Evolutionary conservation across 2,329 filamentous ascomycete species (phyloP), one percentile per base, ranked within the genome.

Genomic region (Pochonia chlamydosporia): DNA sequence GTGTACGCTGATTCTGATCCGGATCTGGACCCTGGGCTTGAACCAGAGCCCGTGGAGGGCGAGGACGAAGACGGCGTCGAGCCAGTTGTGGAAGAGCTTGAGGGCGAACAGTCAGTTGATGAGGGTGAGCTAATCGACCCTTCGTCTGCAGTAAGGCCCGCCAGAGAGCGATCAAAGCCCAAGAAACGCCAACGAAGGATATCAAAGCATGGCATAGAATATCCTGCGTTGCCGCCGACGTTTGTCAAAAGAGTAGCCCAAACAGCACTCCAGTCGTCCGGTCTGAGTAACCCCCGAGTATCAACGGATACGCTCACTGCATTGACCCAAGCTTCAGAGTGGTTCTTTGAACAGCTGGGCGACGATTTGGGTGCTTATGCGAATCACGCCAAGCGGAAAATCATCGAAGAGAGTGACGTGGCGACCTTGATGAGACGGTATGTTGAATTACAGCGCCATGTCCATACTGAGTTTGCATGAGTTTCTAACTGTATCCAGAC

Each of bases 261-360:
- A 28, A 84, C 79, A 2, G 88, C 89, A 58, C 78, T 85, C 18
- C 81, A 82, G 56, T 80, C 79, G 4, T 79, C 82, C 39, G 82
- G 83, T 18, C 72, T 76, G 9, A 76, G 76, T 55, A 88, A 85
- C 56, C 71, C 79, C 5, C 87, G 84, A 54, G 78, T 95, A 40
- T 82, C 76, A 48, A 81, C 85, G 40, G 87, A 93, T 44, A 84
- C 87, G 2, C 69, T 95, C 31, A 76, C 79, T 25, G 84, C 85
- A 4, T 81, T 96, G 46, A 82, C 85, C 58, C 84, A 89, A 61
- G 88, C 89, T 1, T 87, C 87, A 3, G 88, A 95, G 52, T 93
- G 89, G 85, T 96, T 90, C 65, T 95, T 96, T 63, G 89, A 95
- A 67, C 90, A 96, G 64, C 72, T 87, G 3, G 82, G 87, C 41